Evolutionary conservation across 1,284 basidiomycete species (phyloP).

Genomic region (Sparassis latifolia): DNA sequence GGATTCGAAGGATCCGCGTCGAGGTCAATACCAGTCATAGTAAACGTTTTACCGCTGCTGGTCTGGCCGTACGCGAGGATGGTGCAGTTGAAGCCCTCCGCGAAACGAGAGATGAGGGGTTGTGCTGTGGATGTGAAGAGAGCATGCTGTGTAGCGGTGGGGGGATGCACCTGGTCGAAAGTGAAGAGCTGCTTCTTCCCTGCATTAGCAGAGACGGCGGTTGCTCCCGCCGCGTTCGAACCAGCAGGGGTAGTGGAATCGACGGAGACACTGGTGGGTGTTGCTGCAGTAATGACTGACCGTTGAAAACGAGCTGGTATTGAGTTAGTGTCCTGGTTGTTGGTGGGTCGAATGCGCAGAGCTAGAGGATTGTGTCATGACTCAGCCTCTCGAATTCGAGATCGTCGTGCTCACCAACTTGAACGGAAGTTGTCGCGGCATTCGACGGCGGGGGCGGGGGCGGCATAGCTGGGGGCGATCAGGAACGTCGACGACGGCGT

Average conservation of each 20-base stretch:
- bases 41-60: conserved; percentile 94
- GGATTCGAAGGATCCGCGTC: conserved; percentile 76
- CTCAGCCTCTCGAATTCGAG: conserved; percentile 1
- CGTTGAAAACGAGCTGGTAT: conserved; percentile 94
- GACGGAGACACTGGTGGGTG: conserved; percentile 65
- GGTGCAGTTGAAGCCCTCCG: conserved; percentile 97
- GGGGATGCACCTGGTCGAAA: conserved; percentile 91
- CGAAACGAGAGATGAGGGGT: conserved; percentile 83
- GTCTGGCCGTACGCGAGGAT: conserved; percentile 98
- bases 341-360: conserved; percentile 87
- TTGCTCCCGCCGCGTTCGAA: conserved; percentile 35
- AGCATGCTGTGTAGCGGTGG: conserved; percentile 75
- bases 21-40: conserved; percentile 89
- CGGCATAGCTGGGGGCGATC: conserved; percentile 43
- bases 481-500: conserved; percentile 62
- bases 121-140: conserved; percentile 82
- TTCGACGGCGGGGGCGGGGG: conserved; percentile 58
- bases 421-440: conserved; percentile 70
- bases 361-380: conserved; percentile 33
- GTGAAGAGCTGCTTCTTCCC: conserved; percentile 83
- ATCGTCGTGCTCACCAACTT: conserved; percentile 63
- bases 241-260: conserved; percentile 49
- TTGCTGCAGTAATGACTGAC: conserved; percentile 75
- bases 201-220: conserved; percentile 43
- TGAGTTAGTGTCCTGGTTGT: conserved; percentile 71